phyloP scores from a whole-genome alignment of 2,329 filamentous ascomycete genomes.

The Cladophialophora bantiana region DNA sequence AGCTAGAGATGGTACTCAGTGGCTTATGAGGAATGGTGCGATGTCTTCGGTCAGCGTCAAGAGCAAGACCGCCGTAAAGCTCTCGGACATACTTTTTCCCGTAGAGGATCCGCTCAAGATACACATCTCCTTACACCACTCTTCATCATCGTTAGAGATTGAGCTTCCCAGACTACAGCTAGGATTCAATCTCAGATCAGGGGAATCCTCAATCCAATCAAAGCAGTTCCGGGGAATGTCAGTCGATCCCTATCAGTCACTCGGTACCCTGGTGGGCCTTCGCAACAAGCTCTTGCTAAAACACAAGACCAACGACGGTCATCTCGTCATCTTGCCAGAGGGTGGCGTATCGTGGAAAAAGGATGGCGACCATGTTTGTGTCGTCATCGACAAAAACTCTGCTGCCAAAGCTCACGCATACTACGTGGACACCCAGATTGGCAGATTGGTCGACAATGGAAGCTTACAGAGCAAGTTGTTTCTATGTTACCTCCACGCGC shows the following conservation, averaged over 20 bases:
- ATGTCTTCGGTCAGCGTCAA: neutral
- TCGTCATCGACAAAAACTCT: neutral
- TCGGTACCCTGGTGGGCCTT: slow-evolving; percentile 60
- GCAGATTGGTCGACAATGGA: slow-evolving; percentile 33
- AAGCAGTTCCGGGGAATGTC: slow-evolving; percentile 19
- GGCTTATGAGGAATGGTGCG: slow-evolving; percentile 7
- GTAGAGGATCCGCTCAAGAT: slow-evolving; percentile 49
- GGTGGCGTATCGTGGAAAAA: neutral
- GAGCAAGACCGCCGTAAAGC: neutral
- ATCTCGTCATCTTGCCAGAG: neutral
- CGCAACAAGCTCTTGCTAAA: slow-evolving; percentile 58
- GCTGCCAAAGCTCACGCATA: slow-evolving; percentile 29
- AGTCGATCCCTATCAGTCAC: slow-evolving; percentile 55
- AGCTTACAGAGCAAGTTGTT: slow-evolving; percentile 38
- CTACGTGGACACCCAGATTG: slow-evolving; percentile 37
- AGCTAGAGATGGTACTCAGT: neutral
- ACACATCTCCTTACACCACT: slow-evolving; percentile 44
- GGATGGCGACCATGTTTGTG: slow-evolving; percentile 5
- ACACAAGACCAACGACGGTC: slow-evolving; percentile 30
- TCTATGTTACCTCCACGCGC: slow-evolving; percentile 47
- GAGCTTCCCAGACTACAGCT: slow-evolving; percentile 58
- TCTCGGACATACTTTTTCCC: slow-evolving; percentile 43
- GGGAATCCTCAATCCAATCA: slow-evolving; percentile 9
- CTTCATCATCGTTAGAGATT: slow-evolving; percentile 41
- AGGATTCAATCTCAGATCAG: slow-evolving; percentile 52